phyloP scores from a whole-genome alignment of 208 protist genomes.

The Leptomonas seymouri region DNA sequence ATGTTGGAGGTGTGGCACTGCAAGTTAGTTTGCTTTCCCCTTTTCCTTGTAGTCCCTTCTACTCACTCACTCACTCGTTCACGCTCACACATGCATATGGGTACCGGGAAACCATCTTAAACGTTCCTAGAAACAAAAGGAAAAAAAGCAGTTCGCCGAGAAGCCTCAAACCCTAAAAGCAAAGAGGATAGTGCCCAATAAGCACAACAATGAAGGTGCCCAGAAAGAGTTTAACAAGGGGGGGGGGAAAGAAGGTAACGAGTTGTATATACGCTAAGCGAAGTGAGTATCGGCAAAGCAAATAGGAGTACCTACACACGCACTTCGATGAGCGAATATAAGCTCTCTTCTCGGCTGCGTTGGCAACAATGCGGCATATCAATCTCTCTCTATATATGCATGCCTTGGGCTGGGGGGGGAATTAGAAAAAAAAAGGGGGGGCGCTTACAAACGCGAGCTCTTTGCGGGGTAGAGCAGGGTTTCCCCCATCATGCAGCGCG shows the following conservation, averaged over 20 bases:
- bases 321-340: neutral
- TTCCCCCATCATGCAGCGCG: conserved; percentile 49
- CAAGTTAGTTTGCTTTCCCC: too few species aligned
- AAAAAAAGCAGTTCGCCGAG: too few species aligned
- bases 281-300: conserved; percentile 9
- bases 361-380: too few species aligned
- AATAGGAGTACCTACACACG: too few species aligned
- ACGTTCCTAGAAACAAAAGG: too few species aligned
- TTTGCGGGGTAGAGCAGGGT: conserved; percentile 45
- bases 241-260: neutral
- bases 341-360: neutral
- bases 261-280: neutral
- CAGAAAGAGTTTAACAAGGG: neutral
- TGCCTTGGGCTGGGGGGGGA: neutral
- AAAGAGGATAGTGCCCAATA: neutral
- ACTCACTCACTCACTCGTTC: too few species aligned
- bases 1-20: too few species aligned
- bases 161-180: neutral
- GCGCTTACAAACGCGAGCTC: conserved; percentile 31
- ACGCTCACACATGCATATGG: neutral
- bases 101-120: neutral
- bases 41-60: too few species aligned
- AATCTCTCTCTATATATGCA: neutral
- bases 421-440: neutral
- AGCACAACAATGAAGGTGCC: neutral